Evolutionary conservation across 257 asterid species (phyloP), one percentile per base, ranked within the genome.

Genomic region (Capsicum pubescens): DNA sequence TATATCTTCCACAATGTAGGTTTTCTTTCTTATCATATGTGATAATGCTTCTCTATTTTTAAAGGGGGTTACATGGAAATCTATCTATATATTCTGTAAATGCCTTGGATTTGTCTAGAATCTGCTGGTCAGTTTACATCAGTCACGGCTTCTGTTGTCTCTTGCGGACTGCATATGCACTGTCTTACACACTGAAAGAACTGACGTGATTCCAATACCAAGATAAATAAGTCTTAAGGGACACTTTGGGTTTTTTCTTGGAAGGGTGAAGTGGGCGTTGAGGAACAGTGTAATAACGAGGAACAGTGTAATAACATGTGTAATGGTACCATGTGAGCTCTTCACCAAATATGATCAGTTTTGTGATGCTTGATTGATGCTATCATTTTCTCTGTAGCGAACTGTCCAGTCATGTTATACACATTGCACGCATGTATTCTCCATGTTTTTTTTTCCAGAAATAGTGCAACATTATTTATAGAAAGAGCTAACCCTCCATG

Each of bases 1-100:
- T 97, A 94, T 89, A 93, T 97, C 59, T 97, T 97, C 89, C 99
- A 97, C 88, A 89, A 84, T 84, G 99, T 97, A 93, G 52, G 95
- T 81, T 89, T 84, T 17, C 86, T 83, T 87, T 86, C 68, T 82
- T 42, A 42, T 16, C 44, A 81, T 42, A 67, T 63, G 32, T 78
- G 79, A 60, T 80, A 54, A 13, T 69, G 32, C 35, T 69, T 42
- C 78, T 69, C 55, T 15, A 42, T 39, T 69, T 13, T 66, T 36
- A 39, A 14, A 68, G 17, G 36, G 26, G 76, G 36, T 36, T 36
- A 21, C 26, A 2, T 36, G 77, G 77, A 68, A 8, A 2, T 67
- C 50, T 14, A 16, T 42, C 32, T 54, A 15, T 52, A 32, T 54
- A 35, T 77, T 77, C 48, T 26, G 82, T 77, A 54, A 13, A 77